Conservation (phyloP, 257 asterid species). For the Penstemon newberryi region DNA sequence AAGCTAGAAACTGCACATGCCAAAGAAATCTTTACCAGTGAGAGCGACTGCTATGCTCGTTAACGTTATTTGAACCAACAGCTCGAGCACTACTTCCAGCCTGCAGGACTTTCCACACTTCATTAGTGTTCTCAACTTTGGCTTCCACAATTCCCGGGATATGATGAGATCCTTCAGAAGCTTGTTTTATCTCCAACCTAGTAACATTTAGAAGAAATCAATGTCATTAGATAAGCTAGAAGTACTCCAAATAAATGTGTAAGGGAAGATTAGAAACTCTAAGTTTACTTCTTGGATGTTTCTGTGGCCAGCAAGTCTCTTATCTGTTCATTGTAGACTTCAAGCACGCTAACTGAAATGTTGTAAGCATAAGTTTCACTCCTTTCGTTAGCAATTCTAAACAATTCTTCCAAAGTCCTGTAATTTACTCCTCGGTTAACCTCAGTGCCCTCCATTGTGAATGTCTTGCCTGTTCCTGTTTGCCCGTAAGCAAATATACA, state of each 20-base stretch:
- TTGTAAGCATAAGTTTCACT: constrained; percentile 59
- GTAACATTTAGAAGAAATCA: constrained; percentile 22
- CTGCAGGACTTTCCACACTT: constrained; percentile 92
- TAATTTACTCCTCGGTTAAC: constrained; percentile 89
- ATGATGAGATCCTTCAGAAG: constrained; percentile 88
- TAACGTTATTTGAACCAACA: constrained; percentile 93
- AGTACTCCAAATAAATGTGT: background rate
- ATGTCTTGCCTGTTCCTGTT: constrained; percentile 98
- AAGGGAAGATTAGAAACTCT: constrained; percentile 15
- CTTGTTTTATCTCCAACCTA: constrained; percentile 95
- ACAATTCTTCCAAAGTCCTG: constrained; percentile 85
- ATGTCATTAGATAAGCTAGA: background rate
- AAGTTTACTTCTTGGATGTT: constrained; percentile 70
- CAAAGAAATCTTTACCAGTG: constrained; percentile 65
- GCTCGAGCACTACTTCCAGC: constrained; percentile 93
- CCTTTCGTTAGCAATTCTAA: constrained; percentile 70
- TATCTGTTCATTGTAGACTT: constrained; percentile 96
- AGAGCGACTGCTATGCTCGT: constrained; percentile 99
- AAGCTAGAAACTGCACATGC: constrained; percentile 2
- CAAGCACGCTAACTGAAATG: constrained; percentile 96
- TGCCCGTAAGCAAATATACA: constrained; percentile 99
- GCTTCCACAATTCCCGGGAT: constrained; percentile 94
- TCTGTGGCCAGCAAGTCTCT: constrained; percentile 80
- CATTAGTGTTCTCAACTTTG: constrained; percentile 63
- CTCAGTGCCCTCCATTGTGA: constrained; percentile 97